Conservation (phyloP, 495 filamentous ascomycete species). For the Penicillium malachiteum region DNA sequence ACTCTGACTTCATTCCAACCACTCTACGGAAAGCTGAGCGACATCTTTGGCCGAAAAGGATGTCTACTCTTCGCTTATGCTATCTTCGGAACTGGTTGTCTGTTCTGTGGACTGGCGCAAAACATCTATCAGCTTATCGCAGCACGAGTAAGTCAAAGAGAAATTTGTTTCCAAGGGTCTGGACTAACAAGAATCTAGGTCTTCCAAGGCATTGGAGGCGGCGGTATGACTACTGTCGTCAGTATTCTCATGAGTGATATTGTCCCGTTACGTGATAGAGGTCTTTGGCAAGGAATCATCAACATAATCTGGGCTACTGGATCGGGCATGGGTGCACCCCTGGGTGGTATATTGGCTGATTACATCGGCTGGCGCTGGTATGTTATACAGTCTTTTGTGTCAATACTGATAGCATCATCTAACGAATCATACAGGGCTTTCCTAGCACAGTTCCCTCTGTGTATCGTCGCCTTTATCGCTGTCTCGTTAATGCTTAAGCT, state of each 20-base stretch:
- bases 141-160: conserved; percentile 46
- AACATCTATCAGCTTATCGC: conserved; percentile 70
- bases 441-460: neutral
- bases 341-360: conserved; percentile 72
- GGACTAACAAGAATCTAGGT: conserved; percentile 22
- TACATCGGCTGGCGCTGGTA: conserved; percentile 81
- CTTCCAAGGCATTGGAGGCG: conserved; percentile 76
- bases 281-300: conserved; percentile 78
- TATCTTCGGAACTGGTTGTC: conserved; percentile 73
- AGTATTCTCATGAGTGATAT: conserved; percentile 77
- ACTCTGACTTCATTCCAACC: conserved; percentile 79
- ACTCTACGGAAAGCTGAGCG: conserved; percentile 72
- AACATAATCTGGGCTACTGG: conserved; percentile 78
- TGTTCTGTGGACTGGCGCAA: conserved; percentile 69
- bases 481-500: neutral
- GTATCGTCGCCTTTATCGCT: neutral
- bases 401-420: neutral
- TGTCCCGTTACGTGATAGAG: conserved; percentile 70
- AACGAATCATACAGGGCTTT: neutral
- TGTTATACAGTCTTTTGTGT: neutral
- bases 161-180: neutral
- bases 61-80: conserved; percentile 71
- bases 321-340: conserved; percentile 66
- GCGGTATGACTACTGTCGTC: conserved; percentile 81
- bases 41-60: conserved; percentile 84